phyloP scores from a whole-genome alignment of 2,329 filamentous ascomycete genomes.

The Penicillium sp. region DNA sequence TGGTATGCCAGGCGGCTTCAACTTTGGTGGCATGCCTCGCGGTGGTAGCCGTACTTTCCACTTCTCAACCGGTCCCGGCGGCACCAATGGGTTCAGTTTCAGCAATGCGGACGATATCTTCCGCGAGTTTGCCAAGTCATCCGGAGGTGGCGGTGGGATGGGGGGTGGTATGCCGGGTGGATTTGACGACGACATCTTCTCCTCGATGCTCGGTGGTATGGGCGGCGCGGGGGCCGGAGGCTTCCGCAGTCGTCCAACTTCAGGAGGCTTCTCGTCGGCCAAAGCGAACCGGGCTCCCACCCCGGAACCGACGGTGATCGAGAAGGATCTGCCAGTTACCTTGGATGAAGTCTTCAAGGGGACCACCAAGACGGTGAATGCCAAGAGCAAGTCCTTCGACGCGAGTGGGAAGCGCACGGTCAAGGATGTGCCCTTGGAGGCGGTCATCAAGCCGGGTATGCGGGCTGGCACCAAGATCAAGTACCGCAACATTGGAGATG shows the following conservation, averaged over 20 bases:
- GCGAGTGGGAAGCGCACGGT: constrained; percentile 72
- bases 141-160: constrained; percentile 43
- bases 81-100: constrained; percentile 68
- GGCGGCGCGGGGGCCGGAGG: constrained; percentile 29
- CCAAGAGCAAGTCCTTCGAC: constrained; percentile 94
- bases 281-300: constrained; percentile 45
- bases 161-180: constrained; percentile 49
- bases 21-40: constrained; percentile 47
- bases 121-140: constrained; percentile 66
- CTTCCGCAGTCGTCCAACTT: constrained; percentile 25
- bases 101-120: constrained; percentile 80
- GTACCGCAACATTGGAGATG: constrained; percentile 94
- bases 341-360: constrained; percentile 87
- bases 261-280: constrained; percentile 20
- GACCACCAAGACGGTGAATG: constrained; percentile 93
- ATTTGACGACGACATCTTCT: constrained; percentile 49
- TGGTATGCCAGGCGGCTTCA: constrained; percentile 51
- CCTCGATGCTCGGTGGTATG: constrained; percentile 44
- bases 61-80: constrained; percentile 43
- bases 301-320: constrained; percentile 84
- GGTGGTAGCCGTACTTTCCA: constrained; percentile 41
- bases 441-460: constrained; percentile 90
- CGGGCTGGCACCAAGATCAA: constrained; percentile 99
- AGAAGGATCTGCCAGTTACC: constrained; percentile 71
- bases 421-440: constrained; percentile 85